phyloP scores from a whole-genome alignment of 345 rosid species.

The Pseudoturritis turrita region DNA sequence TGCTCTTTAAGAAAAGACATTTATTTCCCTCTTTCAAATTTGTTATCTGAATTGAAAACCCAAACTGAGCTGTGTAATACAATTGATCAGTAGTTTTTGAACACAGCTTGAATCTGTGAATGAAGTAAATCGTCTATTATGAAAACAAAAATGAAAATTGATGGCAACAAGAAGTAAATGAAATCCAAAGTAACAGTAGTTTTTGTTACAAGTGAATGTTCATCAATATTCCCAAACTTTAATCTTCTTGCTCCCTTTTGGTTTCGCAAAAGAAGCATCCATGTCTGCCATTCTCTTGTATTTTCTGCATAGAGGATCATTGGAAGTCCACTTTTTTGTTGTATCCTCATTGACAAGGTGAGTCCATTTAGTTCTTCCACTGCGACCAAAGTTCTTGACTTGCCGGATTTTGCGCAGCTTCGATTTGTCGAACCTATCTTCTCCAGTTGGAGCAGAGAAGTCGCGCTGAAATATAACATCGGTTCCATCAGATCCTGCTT shows the following conservation, averaged over 20 bases:
- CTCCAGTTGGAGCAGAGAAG: conserved; percentile 66
- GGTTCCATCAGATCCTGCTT: conserved; percentile 36
- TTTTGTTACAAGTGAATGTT: too few species aligned
- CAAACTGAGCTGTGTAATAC: neutral
- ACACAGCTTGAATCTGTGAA: neutral
- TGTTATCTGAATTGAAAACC: neutral
- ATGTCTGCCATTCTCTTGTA: conserved; percentile 66
- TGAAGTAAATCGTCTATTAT: neutral
- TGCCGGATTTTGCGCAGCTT: conserved; percentile 52
- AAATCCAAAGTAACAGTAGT: neutral
- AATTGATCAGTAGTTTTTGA: neutral
- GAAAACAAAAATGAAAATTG: neutral
- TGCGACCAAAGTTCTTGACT: conserved; percentile 63
- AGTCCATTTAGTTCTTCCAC: conserved; percentile 72
- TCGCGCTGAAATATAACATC: conserved; percentile 38
- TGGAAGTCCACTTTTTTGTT: conserved; percentile 40
- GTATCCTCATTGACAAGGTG: conserved; percentile 58
- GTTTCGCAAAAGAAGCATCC: conserved; percentile 49
- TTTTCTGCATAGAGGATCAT: conserved; percentile 56
- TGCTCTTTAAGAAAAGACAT: neutral
- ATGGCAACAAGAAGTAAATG: neutral
- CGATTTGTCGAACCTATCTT: conserved; percentile 57
- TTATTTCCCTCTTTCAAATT: neutral
- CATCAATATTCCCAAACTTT: conserved; percentile 41
- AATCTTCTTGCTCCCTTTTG: conserved; percentile 67